A percentile compares a stretch with the other conserved stretches of the same genome.
Evolutionary conservation across 257 asterid genomes (phyloP).

Genomic region (Solanum medicagineum): DNA sequence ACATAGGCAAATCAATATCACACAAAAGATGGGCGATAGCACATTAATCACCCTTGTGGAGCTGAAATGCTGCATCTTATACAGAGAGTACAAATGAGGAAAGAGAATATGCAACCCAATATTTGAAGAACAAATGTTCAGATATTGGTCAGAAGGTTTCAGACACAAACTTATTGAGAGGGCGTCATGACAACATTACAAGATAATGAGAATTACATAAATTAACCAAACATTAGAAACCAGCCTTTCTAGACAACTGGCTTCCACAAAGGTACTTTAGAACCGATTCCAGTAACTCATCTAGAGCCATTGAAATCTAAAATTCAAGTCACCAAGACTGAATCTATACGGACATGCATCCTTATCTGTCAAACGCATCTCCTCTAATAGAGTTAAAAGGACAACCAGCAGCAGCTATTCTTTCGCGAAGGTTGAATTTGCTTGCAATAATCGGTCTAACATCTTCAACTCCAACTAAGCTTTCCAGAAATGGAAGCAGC

Average conservation of each 20-base stretch:
- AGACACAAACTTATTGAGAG: neutral
- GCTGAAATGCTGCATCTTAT: neutral
- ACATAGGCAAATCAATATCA: neutral
- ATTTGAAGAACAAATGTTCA: neutral
- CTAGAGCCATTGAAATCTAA: neutral
- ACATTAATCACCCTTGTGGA: neutral
- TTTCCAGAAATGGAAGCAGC: conserved; percentile 79
- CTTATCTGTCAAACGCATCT: conserved; percentile 30
- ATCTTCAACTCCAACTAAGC: conserved; percentile 66
- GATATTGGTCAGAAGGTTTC: neutral
- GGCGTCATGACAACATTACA: neutral
- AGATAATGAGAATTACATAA: neutral
- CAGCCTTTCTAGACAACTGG: neutral
- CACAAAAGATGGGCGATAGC: neutral
- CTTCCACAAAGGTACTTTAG: neutral
- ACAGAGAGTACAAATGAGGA: neutral
- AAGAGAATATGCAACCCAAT: neutral
- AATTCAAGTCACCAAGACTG: neutral
- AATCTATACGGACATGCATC: neutral
- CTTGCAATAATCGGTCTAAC: conserved; percentile 71
- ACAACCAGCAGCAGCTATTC: conserved; percentile 61
- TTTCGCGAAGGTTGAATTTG: conserved; percentile 62
- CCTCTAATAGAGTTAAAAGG: conserved; percentile 33
- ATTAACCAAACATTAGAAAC: neutral
- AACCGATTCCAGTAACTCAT: neutral